Evolutionary conservation across 305 asterid genomes (phyloP).

Genomic region (Plantago coronopus): DNA sequence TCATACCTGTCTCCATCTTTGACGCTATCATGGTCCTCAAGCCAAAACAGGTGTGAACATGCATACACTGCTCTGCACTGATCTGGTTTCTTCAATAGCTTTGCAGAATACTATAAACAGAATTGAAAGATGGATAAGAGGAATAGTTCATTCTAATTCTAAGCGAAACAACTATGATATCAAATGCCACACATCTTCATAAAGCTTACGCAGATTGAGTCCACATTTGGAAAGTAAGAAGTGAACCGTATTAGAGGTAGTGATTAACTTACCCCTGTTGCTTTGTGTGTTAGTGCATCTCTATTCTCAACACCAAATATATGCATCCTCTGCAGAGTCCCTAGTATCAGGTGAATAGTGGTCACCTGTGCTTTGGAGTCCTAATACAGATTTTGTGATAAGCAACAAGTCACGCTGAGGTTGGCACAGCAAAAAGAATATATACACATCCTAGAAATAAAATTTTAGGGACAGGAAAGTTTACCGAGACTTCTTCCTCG

Average conservation of each 20-base stretch:
- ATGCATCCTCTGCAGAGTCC: conserved; percentile 97
- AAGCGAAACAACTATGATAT: conserved; percentile 10
- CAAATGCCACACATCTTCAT: conserved; percentile 1
- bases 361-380: conserved; percentile 97
- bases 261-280: conserved; percentile 79
- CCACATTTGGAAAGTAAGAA: background rate
- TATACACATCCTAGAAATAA: no score
- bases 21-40: conserved; percentile 75
- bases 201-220: background rate
- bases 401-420: conserved; percentile 3
- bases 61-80: conserved; percentile 99
- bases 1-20: conserved; percentile 91
- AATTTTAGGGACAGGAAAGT: conserved; percentile 7
- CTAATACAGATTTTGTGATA: conserved; percentile 38
- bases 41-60: conserved; percentile 97
- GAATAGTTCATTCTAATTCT: conserved; percentile 18
- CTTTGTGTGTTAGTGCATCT: conserved; percentile 96
- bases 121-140: conserved; percentile 22
- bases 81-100: conserved; percentile 96
- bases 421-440: no score
- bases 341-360: conserved; percentile 80
- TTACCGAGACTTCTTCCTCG: conserved; percentile 97
- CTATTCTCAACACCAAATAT: conserved; percentile 92
- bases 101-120: conserved; percentile 74
- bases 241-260: conserved; percentile 10